Conservation (phyloP, 2,329 filamentous ascomycete species). For the Phaeosphaeriaceae sp. region DNA sequence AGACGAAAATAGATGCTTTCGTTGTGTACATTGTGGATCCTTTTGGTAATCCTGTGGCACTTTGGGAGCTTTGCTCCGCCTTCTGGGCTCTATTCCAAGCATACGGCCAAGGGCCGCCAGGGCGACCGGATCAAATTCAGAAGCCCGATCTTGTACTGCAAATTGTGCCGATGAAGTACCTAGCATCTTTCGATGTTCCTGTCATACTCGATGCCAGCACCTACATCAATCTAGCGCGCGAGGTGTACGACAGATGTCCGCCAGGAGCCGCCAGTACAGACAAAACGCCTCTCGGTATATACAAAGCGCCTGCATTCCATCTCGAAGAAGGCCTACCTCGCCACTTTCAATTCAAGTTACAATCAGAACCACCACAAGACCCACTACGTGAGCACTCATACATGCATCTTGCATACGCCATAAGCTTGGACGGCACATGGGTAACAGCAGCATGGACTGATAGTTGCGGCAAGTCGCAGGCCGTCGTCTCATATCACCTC, state of each 20-base stretch:
- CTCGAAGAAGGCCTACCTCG: constrained; percentile 74
- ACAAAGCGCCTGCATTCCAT: constrained; percentile 72
- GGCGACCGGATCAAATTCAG: constrained; percentile 35
- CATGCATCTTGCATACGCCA: constrained; percentile 79
- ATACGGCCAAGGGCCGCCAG: constrained; percentile 61
- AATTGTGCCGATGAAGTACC: constrained; percentile 71
- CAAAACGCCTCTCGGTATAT: constrained; percentile 56
- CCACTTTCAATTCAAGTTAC: constrained; percentile 76
- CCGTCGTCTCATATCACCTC: constrained; percentile 75
- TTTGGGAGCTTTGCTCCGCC: constrained; percentile 72
- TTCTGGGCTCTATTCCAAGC: constrained; percentile 75
- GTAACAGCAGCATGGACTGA: constrained; percentile 82
- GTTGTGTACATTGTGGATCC: constrained; percentile 80
- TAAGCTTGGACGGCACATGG: constrained; percentile 79
- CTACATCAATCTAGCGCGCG: constrained; percentile 69
- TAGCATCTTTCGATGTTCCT: constrained; percentile 68
- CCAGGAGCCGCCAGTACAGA: constrained; percentile 48
- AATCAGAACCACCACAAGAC: constrained; percentile 70
- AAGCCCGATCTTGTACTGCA: constrained; percentile 74
- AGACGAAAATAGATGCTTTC: constrained; percentile 62
- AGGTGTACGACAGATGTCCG: constrained; percentile 78
- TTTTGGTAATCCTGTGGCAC: constrained; percentile 63
- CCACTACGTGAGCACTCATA: constrained; percentile 79
- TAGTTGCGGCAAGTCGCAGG: constrained; percentile 74
- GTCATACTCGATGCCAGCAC: constrained; percentile 67